phyloP scores from a whole-genome alignment of 1,284 basidiomycete genomes.

The Naganishia sp. region DNA sequence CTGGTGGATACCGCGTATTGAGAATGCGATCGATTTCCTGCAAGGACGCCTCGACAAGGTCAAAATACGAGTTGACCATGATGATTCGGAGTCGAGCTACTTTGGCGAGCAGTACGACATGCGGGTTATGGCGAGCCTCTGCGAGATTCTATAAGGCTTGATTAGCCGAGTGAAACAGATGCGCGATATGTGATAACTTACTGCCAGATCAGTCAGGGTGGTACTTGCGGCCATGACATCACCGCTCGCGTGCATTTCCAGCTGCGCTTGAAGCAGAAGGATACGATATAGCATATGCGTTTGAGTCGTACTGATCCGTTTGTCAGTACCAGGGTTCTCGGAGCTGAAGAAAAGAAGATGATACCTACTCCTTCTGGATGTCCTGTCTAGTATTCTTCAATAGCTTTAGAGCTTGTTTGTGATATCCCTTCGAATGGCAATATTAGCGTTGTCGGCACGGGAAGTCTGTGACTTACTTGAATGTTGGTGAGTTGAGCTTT shows the following conservation, averaged over 20 bases:
- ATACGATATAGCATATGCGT: slow-evolving; percentile 27
- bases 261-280: slow-evolving; percentile 22
- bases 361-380: slow-evolving; percentile 31
- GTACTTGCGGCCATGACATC: slow-evolving; percentile 26
- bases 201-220: slow-evolving; percentile 21
- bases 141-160: slow-evolving; percentile 8
- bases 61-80: slow-evolving; percentile 33
- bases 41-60: slow-evolving; percentile 15
- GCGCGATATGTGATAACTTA: slow-evolving; percentile 1
- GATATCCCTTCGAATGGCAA: slow-evolving; percentile 11
- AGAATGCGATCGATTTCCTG: slow-evolving; percentile 22
- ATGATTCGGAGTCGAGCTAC: slow-evolving; percentile 24
- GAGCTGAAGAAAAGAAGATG: background rate
- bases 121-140: slow-evolving; percentile 20
- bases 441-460: background rate
- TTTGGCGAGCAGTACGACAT: slow-evolving; percentile 23
- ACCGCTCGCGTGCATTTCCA: slow-evolving; percentile 26
- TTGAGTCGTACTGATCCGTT: slow-evolving; percentile 9
- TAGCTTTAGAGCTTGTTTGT: slow-evolving; percentile 22
- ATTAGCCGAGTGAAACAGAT: background rate
- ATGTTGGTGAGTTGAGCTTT: slow-evolving; percentile 28
- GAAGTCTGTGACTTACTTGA: slow-evolving; percentile 16
- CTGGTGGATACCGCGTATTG: slow-evolving; percentile 11
- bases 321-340: background rate
- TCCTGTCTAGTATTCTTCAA: slow-evolving; percentile 17